A percentile compares a stretch with the other conserved stretches of the same genome.
These are phyloP conservation scores for Diaporthe citrichinensis DNA, from an alignment of 2,329 filamentous ascomycete species.

Conservation along the genomic window DNA sequence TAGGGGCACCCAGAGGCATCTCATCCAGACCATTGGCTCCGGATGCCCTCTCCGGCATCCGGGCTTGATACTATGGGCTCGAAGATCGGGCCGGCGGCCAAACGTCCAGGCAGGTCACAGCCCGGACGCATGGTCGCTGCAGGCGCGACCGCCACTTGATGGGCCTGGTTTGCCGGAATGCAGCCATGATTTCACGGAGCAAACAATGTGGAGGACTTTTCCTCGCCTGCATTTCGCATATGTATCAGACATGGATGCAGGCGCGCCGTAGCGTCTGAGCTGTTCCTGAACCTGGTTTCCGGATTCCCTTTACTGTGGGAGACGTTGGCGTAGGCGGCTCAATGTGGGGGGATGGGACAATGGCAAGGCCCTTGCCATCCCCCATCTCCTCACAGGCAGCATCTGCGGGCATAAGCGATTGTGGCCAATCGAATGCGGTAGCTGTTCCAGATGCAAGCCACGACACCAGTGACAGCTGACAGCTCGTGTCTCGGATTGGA, in stretches of 20 bases:
- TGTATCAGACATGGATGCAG: conserved; percentile 25
- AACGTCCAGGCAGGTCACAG: neutral
- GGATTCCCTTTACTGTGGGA: conserved; percentile 12
- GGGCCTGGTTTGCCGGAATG: neutral
- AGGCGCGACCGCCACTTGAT: conserved; percentile 25
- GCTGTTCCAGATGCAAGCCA: conserved; percentile 38
- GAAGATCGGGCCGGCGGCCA: conserved; percentile 28
- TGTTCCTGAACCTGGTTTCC: conserved; percentile 32
- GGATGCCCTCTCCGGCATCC: conserved; percentile 25
- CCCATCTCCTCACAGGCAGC: conserved; percentile 28
- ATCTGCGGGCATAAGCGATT: conserved; percentile 12
- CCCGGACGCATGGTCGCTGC: conserved; percentile 3
- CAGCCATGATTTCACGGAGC: conserved; percentile 16
- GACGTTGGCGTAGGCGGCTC: conserved; percentile 24
- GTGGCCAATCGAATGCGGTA: conserved; percentile 26
- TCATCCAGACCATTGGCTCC: conserved; percentile 25
- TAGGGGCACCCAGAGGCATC: neutral
- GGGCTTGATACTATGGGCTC: conserved; percentile 9
- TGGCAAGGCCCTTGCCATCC: conserved; percentile 24
- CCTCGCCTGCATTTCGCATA: conserved; percentile 36
- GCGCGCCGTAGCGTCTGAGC: conserved; percentile 20
- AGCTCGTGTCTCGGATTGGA: conserved; percentile 34
- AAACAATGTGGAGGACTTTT: conserved; percentile 14
- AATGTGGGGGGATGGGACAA: conserved; percentile 31
- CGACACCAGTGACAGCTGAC: conserved; percentile 31